Evolutionary conservation across 2,329 filamentous ascomycete genomes (phyloP).

Genomic region (Camillea tinctor): DNA sequence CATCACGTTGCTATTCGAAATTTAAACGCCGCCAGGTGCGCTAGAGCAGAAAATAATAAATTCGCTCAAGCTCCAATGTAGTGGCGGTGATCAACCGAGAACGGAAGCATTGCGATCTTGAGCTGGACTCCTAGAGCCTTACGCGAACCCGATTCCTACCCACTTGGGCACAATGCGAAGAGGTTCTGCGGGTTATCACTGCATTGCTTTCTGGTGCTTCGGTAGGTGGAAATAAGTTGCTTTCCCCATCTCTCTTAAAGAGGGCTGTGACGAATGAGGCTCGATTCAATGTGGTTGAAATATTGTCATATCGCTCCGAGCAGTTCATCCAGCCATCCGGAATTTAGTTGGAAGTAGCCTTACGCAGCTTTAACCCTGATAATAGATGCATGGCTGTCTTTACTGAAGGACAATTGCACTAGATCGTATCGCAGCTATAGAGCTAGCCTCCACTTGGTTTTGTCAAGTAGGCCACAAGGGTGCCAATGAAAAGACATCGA

Average conservation of each 20-base stretch:
- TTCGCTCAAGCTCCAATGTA: not conserved
- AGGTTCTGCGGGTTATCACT: not conserved
- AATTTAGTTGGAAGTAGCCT: constrained; percentile 6
- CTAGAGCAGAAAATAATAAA: constrained; percentile 16
- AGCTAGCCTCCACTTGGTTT: not conserved
- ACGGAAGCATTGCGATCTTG: not conserved
- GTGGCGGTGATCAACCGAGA: not conserved
- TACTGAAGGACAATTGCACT: not conserved
- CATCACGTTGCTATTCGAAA: constrained; percentile 16
- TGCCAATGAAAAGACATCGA: not conserved
- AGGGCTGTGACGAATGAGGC: not conserved
- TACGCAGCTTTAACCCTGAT: not conserved
- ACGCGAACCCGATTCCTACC: not conserved
- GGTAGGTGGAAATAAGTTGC: not conserved
- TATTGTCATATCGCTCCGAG: not conserved
- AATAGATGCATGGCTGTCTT: not conserved
- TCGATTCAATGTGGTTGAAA: not conserved
- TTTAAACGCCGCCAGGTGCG: constrained; percentile 22
- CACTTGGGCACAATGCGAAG: not conserved
- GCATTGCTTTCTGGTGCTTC: not conserved
- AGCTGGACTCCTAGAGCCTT: not conserved
- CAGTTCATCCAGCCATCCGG: constrained; percentile 18
- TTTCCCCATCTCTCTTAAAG: not conserved
- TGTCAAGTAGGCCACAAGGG: too few relatives aligned
- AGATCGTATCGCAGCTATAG: not conserved